Conservation (phyloP, 139 green algal genomes). For the Nannochloris sp. region DNA sequence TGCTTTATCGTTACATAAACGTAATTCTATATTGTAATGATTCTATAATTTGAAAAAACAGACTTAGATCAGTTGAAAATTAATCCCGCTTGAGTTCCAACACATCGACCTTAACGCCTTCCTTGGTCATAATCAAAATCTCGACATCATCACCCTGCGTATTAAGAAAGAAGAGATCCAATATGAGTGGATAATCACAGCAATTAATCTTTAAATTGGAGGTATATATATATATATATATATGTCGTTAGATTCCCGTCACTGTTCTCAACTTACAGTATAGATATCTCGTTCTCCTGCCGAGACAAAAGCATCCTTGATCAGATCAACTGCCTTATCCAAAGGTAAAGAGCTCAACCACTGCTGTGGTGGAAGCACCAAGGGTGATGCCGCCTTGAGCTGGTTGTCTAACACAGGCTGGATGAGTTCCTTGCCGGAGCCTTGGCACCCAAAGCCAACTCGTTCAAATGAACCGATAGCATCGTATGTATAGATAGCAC, state of each 20-base stretch:
- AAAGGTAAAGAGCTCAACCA: constrained; percentile 60
- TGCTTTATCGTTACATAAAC: no score
- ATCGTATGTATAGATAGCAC: constrained; percentile 97
- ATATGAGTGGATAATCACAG: constrained; percentile 4
- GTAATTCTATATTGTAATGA: no score
- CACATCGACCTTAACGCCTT: constrained; percentile 63
- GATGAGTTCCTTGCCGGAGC: constrained; percentile 90
- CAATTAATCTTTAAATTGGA: neutral
- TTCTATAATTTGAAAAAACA: neutral
- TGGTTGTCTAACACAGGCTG: constrained; percentile 99
- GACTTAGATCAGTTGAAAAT: no score
- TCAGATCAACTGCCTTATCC: constrained; percentile 85
- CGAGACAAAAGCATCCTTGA: constrained; percentile 94
- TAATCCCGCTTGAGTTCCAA: constrained; percentile 91
- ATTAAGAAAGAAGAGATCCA: neutral
- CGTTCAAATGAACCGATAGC: constrained; percentile 92
- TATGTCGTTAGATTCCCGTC: neutral
- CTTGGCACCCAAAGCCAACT: constrained; percentile 76
- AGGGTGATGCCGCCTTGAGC: constrained; percentile 81
- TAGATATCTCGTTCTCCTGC: constrained; percentile 98
- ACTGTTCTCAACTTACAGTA: constrained; percentile 56
- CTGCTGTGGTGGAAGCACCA: constrained; percentile 72
- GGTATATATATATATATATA: neutral
- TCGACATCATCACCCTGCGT: constrained; percentile 90
- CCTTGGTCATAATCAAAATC: constrained; percentile 90